These are phyloP conservation scores for Baeospora myosura DNA, from an alignment of 1,284 basidiomycete genomes.

Conservation along the genomic window DNA sequence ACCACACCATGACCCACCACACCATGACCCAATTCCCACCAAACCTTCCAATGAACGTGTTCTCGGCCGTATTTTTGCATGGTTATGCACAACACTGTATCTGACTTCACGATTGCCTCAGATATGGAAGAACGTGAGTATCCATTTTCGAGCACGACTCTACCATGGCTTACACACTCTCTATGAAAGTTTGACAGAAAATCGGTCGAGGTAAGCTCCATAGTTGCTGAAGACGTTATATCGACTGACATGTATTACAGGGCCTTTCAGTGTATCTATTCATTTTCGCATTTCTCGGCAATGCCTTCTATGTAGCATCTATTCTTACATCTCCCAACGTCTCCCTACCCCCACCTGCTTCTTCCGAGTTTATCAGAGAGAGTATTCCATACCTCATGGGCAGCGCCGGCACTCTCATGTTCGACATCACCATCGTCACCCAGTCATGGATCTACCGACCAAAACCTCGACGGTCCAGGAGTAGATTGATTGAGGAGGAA, in stretches of 20 bases:
- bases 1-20: background rate
- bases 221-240: no score
- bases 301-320: constrained; percentile 83
- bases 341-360: constrained; percentile 42
- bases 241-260: constrained; percentile 29
- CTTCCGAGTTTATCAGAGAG: constrained; percentile 57
- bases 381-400: constrained; percentile 83
- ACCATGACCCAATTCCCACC: background rate
- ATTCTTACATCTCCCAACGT: constrained; percentile 65
- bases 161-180: constrained; percentile 5
- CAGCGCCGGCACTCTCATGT: constrained; percentile 82
- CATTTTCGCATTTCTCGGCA: constrained; percentile 86
- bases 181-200: constrained; percentile 70
- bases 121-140: constrained; percentile 93
- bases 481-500: constrained; percentile 16
- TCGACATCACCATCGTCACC: constrained; percentile 78
- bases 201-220: constrained; percentile 72
- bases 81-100: constrained; percentile 88
- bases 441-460: constrained; percentile 45
- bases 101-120: constrained; percentile 88
- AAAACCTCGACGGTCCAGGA: constrained; percentile 24
- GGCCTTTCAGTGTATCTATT: constrained; percentile 92
- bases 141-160: constrained; percentile 3
- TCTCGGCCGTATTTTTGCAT: constrained; percentile 84
- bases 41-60: constrained; percentile 44